A percentile compares a stretch with the other conserved stretches of the same genome.
These are phyloP conservation scores for Avena eriantha DNA, from an alignment of 176 grass and related monocot genomes.

Conservation along the genomic window DNA sequence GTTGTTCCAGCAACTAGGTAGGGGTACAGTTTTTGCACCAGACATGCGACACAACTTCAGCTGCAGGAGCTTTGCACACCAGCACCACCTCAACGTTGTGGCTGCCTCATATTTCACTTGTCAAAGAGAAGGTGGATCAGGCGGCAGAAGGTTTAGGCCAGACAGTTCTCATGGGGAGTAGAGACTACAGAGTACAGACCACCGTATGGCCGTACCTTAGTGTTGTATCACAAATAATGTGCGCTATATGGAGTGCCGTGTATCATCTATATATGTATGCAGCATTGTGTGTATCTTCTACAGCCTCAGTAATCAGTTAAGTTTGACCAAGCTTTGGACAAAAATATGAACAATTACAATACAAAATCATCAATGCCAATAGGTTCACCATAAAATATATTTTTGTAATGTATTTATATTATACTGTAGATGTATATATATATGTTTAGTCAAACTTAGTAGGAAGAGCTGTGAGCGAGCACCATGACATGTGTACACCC, in stretches of 20 bases:
- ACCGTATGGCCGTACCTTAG: not conserved
- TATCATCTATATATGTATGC: conserved; percentile 28
- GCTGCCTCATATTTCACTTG: conserved; percentile 71
- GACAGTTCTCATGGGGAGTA: conserved; percentile 15
- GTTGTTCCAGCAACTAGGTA: conserved; percentile 61
- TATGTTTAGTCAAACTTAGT: no score
- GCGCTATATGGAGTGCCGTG: conserved; percentile 3
- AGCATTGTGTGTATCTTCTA: conserved; percentile 6
- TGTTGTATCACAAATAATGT: conserved; percentile 44
- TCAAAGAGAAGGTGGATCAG: conserved; percentile 67
- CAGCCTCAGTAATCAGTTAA: not conserved
- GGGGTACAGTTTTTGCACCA: conserved; percentile 55
- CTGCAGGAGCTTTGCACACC: conserved; percentile 51
- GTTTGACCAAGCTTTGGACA: not conserved
- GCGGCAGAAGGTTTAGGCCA: conserved; percentile 57
- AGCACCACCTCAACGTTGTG: conserved; percentile 56
- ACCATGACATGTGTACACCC: no score
- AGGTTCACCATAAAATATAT: no score
- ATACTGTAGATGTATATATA: no score
- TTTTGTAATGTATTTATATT: no score
- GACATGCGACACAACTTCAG: conserved; percentile 61
- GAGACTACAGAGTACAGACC: not conserved
- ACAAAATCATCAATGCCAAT: no score
- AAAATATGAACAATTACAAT: no score
- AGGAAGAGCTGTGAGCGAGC: no score